Conservation (phyloP, 129 eudicot genomes). For the Oenanthe sinensis region DNA sequence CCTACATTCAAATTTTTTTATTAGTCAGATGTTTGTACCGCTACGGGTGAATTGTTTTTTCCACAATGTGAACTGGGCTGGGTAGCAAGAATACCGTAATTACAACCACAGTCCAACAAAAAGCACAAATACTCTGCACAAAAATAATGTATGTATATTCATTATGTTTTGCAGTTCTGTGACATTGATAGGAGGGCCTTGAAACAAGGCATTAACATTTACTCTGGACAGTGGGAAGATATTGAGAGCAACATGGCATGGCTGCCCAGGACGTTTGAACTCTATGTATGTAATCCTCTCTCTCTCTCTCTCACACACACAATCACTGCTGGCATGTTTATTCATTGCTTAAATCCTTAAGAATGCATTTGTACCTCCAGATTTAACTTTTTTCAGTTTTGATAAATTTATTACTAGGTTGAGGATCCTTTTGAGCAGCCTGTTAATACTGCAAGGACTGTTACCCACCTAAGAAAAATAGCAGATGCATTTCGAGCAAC, state of each 20-base stretch:
- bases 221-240: slow-evolving; percentile 68
- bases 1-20: background rate
- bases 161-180: slow-evolving; percentile 36
- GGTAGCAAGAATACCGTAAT: background rate
- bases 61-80: background rate
- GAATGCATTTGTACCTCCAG: background rate
- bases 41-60: background rate
- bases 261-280: slow-evolving; percentile 74
- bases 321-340: background rate
- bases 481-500: slow-evolving; percentile 43
- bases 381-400: slow-evolving; percentile 1
- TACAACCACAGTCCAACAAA: background rate
- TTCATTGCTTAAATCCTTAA: background rate
- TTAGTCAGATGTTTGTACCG: background rate
- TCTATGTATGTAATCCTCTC: slow-evolving; percentile 43
- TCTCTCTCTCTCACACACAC: slow-evolving; percentile 23
- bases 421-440: slow-evolving; percentile 99
- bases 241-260: slow-evolving; percentile 64
- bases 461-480: slow-evolving; percentile 44
- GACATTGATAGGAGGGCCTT: slow-evolving; percentile 55
- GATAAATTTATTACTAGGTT: slow-evolving; percentile 25
- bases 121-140: background rate
- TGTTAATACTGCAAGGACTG: slow-evolving; percentile 62
- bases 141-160: slow-evolving; percentile 1
- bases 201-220: slow-evolving; percentile 59